A percentile compares a stretch with the other conserved stretches of the same genome.
Evolutionary conservation across 129 eudicot genomes (phyloP).

Genomic region (Saussurea involucrata): DNA sequence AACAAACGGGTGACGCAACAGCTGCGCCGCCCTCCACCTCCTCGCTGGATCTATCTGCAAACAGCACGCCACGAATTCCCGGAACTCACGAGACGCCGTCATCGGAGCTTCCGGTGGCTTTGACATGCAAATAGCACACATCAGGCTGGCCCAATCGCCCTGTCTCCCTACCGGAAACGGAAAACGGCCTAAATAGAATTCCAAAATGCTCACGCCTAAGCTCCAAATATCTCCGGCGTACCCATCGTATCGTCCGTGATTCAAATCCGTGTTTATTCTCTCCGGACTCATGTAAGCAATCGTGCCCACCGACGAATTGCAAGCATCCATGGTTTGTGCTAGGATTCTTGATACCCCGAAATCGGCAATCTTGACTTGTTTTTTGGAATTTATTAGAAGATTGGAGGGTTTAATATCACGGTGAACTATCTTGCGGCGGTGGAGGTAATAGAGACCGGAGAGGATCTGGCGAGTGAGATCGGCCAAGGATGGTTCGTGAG

Average conservation of each 20-base stretch:
- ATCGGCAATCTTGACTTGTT: constrained; percentile 69
- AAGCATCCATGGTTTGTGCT: constrained; percentile 67
- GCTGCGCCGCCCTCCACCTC: constrained; percentile 62
- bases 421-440: constrained; percentile 57
- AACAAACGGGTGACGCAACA: constrained; percentile 45
- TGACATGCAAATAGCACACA: constrained; percentile 77
- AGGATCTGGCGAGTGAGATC: constrained; percentile 60
- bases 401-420: constrained; percentile 84
- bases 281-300: constrained; percentile 94
- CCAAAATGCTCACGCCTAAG: constrained; percentile 72
- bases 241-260: constrained; percentile 66
- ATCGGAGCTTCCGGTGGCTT: constrained; percentile 73
- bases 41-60: constrained; percentile 67
- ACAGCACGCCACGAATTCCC: constrained; percentile 61
- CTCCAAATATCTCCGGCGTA: constrained; percentile 90
- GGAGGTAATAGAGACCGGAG: constrained; percentile 61
- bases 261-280: constrained; percentile 73
- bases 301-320: constrained; percentile 73
- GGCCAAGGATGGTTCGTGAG: constrained; percentile 47
- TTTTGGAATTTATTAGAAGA: constrained; percentile 38
- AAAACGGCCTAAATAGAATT: constrained; percentile 63
- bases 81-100: constrained; percentile 57
- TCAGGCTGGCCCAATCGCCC: constrained; percentile 81
- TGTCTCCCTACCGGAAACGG: constrained; percentile 60
- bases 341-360: constrained; percentile 61